phyloP scores from a whole-genome alignment of 2,329 filamentous ascomycete species.

The Cercospora zeina region DNA sequence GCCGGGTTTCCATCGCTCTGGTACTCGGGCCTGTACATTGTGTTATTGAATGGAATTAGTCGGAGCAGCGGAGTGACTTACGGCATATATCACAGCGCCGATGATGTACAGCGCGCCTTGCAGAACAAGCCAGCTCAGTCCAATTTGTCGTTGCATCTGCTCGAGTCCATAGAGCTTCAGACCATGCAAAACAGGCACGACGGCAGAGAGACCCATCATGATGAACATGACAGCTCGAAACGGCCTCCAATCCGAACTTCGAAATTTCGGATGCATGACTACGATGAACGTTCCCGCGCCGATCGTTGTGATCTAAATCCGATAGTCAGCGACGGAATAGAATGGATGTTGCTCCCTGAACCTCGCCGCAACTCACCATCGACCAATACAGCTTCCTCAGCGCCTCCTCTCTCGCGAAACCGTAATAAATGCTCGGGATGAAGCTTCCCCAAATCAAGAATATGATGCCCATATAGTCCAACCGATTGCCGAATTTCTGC shows the following conservation, averaged over 20 bases:
- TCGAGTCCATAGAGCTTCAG: constrained; percentile 65
- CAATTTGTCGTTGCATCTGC: constrained; percentile 70
- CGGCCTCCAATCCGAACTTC: constrained; percentile 78
- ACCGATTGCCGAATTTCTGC: constrained; percentile 80
- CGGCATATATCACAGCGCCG: constrained; percentile 83
- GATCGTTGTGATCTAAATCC: constrained; percentile 68
- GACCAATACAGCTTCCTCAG: constrained; percentile 72
- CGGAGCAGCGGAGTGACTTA: constrained; percentile 47
- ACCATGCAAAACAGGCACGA: constrained; percentile 81
- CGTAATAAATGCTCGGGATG: constrained; percentile 84
- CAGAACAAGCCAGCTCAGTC: constrained; percentile 74
- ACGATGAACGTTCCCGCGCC: constrained; percentile 74
- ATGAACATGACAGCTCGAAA: constrained; percentile 90
- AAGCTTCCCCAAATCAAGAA: constrained; percentile 88
- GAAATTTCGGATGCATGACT: constrained; percentile 78
- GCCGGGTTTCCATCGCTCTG: constrained; percentile 76
- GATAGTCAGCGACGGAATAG: constrained; percentile 5
- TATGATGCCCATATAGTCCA: constrained; percentile 95
- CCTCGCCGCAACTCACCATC: constrained; percentile 55
- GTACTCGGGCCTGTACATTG: constrained; percentile 66
- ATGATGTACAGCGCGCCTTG: constrained; percentile 83
- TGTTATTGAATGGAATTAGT: neutral
- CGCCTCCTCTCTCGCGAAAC: constrained; percentile 68
- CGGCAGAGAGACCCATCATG: constrained; percentile 76
- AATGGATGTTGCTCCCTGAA: neutral